A percentile compares a stretch with the other conserved stretches of the same genome.
phyloP scores from a whole-genome alignment of 108 stramenopile species.

The Pseudonitzschia delicatissima region DNA sequence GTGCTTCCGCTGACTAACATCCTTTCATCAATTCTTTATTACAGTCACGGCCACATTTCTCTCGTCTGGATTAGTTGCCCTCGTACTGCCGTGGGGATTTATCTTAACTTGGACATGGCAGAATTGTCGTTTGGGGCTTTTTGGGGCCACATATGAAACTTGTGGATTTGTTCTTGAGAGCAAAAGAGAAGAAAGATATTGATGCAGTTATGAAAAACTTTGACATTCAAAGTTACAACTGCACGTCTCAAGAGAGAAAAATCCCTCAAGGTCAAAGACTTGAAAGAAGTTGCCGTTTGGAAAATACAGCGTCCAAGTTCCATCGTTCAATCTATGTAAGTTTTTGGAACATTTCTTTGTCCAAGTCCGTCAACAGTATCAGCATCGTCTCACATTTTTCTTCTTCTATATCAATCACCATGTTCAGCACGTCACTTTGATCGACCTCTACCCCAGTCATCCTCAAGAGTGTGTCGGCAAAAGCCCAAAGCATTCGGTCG shows the following conservation, averaged over 20 bases:
- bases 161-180: constrained; percentile 44
- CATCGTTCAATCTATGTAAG: constrained; percentile 41
- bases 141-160: constrained; percentile 75
- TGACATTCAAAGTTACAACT: constrained; percentile 19
- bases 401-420: background rate
- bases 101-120: constrained; percentile 50
- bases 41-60: constrained; percentile 49
- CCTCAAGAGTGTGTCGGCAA: constrained; percentile 45
- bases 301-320: constrained; percentile 36
- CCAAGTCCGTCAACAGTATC: background rate
- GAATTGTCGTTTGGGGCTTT: constrained; percentile 61
- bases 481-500: background rate
- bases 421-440: constrained; percentile 58
- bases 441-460: constrained; percentile 64
- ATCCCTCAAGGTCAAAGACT: constrained; percentile 66
- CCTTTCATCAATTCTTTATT: background rate
- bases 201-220: constrained; percentile 28
- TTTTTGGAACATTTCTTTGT: background rate
- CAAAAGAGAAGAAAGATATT: constrained; percentile 25
- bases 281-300: constrained; percentile 64
- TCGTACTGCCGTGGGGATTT: constrained; percentile 66
- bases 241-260: constrained; percentile 58
- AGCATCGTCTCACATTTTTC: background rate
- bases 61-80: constrained; percentile 38
- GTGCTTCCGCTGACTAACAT: background rate